A percentile compares a stretch with the other conserved stretches of the same genome.
Evolutionary conservation across 768 basidiomycete species (phyloP).

Genomic region (Calvatia gigantea): DNA sequence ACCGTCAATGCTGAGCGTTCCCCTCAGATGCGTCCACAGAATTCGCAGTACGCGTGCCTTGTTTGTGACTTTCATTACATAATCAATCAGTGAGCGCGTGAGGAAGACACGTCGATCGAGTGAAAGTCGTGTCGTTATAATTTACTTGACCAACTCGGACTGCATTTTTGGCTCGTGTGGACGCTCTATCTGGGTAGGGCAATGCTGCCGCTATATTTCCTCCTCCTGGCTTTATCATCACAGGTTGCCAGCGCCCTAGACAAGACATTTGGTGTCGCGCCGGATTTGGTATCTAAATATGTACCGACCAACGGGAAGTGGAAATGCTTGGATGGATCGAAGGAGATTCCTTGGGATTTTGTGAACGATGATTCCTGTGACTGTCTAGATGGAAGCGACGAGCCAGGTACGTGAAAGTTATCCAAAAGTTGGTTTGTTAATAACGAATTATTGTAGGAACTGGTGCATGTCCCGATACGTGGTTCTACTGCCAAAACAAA

Average conservation of each 20-base stretch:
- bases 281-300: slow-evolving; percentile 54
- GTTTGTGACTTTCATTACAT: slow-evolving; percentile 34
- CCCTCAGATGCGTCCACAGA: slow-evolving; percentile 19
- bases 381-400: slow-evolving; percentile 92
- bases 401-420: slow-evolving; percentile 62
- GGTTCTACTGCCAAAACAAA: slow-evolving; percentile 83
- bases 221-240: slow-evolving; percentile 39
- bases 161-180: neutral
- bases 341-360: slow-evolving; percentile 71
- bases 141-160: slow-evolving; percentile 8
- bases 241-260: slow-evolving; percentile 36
- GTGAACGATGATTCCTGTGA: slow-evolving; percentile 97
- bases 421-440: neutral
- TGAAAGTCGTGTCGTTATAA: slow-evolving; percentile 2
- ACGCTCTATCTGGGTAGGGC: slow-evolving; percentile 8
- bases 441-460: slow-evolving; percentile 51
- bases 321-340: slow-evolving; percentile 79
- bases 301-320: slow-evolving; percentile 54
- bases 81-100: slow-evolving; percentile 20
- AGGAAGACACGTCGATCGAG: slow-evolving; percentile 36
- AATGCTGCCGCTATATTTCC: slow-evolving; percentile 53
- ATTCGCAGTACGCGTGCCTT: slow-evolving; percentile 32
- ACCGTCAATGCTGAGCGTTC: slow-evolving; percentile 38
- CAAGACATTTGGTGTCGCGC: slow-evolving; percentile 57
- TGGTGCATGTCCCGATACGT: slow-evolving; percentile 71